Percentiles rank a stretch among this genome's conserved stretches.
These are phyloP conservation scores for Entomophthora muscae DNA, from an alignment of 371 early-diverging fungal species.

Conservation along the genomic window DNA sequence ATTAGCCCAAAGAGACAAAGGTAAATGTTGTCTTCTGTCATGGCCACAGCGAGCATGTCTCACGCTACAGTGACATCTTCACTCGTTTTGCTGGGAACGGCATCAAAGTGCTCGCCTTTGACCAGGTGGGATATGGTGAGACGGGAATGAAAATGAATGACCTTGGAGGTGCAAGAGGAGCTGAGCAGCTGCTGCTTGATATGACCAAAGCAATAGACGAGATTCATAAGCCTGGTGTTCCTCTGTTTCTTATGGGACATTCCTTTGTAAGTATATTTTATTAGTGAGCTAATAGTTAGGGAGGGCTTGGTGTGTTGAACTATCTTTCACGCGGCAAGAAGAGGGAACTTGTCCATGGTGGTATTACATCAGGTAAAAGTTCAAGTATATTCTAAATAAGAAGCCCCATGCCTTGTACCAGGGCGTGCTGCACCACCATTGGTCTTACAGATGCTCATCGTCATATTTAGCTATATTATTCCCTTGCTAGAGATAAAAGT, in stretches of 20 bases:
- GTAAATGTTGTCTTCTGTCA: too few species aligned
- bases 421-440: too few species aligned
- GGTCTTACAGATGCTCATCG: too few species aligned
- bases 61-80: slow-evolving; percentile 32
- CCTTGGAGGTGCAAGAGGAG: slow-evolving; percentile 32
- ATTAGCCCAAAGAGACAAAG: too few species aligned
- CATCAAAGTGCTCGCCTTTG: slow-evolving; percentile 32
- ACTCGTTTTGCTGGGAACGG: slow-evolving; percentile 27
- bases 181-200: slow-evolving; percentile 20
- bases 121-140: slow-evolving; percentile 46
- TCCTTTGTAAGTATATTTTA: slow-evolving; percentile 26
- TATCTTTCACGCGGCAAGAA: slow-evolving; percentile 22
- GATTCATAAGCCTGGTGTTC: slow-evolving; percentile 18
- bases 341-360: slow-evolving; percentile 20
- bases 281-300: too few species aligned
- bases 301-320: slow-evolving; percentile 31
- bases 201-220: slow-evolving; percentile 29
- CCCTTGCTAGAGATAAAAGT: too few species aligned
- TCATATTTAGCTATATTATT: too few species aligned
- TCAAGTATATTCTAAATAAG: too few species aligned
- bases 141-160: slow-evolving; percentile 28
- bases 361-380: slow-evolving; percentile 25
- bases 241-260: slow-evolving; percentile 41
- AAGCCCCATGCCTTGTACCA: too few species aligned
- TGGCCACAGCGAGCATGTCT: slow-evolving; percentile 41